Base-by-base conservation (phyloP, 441 rosid genomes). In the Pelargonium fulgidum region DNA sequence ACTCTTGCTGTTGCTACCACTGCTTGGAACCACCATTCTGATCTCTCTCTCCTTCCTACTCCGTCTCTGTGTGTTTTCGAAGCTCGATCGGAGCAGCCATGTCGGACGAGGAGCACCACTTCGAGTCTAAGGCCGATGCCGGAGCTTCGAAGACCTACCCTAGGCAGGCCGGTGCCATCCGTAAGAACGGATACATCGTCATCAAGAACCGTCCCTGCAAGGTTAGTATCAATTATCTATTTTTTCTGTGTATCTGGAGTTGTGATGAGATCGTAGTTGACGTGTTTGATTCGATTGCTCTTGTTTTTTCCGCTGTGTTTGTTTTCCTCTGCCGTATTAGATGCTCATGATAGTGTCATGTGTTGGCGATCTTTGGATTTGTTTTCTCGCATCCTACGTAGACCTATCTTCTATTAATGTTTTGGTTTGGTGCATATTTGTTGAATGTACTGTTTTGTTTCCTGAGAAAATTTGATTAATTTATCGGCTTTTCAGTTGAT, bases 81-180 rank as follows among this genome's bases (percentile, higher is more conserved):
- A 11, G 19, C 42, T 17, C 62, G 67, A 54, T 20, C 11, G 33
- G 36, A 14, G 62, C 22, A 71, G 72, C 76, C 74, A 92, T 90
- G 98, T 93, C 96, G 39, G 97, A 93, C 88, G 96, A 90, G 64
- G 97, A 93, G 87, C 98, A 93, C 71, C 96, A 90, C 70, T 92
- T 92, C 67, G 98, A 92, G 85, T 88, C 98, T 0, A 87, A 87
- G 85, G 93, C 87, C 69, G 97, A 90, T 67, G 89, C 96, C 39
- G 96, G 96, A 56, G 96, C 96, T 65, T 92, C 97, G 72, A 89
- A 90, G 73, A 92, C 98, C 26, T 93, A 67, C 7, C 97, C 97
- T 6, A 92, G 85, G 81, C 93, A 89, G 62, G 98, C 94, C 12
- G 97, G 97, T 16, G 82, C 94, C 76, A 90, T 92, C 76, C 95